Conservation (phyloP, 2,329 filamentous ascomycete species). For the Phyllosticta ampelicida region DNA sequence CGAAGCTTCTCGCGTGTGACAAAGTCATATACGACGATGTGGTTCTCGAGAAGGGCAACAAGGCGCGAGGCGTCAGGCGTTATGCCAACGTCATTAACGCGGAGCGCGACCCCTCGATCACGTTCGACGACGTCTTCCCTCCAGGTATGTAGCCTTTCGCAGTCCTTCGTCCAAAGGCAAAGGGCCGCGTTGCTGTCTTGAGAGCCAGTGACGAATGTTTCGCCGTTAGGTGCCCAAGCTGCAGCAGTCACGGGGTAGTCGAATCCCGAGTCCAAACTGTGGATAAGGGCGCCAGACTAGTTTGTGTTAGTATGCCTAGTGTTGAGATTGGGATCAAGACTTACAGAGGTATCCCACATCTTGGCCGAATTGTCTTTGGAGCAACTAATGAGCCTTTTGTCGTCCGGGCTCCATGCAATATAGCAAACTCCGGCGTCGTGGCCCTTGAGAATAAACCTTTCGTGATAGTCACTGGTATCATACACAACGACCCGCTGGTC, state of each 20-base stretch:
- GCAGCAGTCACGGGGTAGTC: slow-evolving; percentile 80
- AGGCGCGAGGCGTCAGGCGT: slow-evolving; percentile 71
- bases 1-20: slow-evolving; percentile 63
- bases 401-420: slow-evolving; percentile 85
- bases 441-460: slow-evolving; percentile 51
- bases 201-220: slow-evolving; percentile 61
- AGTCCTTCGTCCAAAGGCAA: slow-evolving; percentile 50
- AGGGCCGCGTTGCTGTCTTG: slow-evolving; percentile 28
- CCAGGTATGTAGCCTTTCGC: slow-evolving; percentile 55
- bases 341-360: slow-evolving; percentile 53
- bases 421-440: slow-evolving; percentile 71
- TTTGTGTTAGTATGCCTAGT: slow-evolving; percentile 10
- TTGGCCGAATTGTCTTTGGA: slow-evolving; percentile 59
- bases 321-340: background rate
- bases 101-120: slow-evolving; percentile 34
- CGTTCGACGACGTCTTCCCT: slow-evolving; percentile 36
- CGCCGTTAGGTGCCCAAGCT: slow-evolving; percentile 73
- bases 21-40: slow-evolving; percentile 75
- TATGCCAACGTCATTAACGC: slow-evolving; percentile 76
- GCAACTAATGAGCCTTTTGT: slow-evolving; percentile 75
- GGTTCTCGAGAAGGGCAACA: slow-evolving; percentile 62
- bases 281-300: slow-evolving; percentile 40
- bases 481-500: slow-evolving; percentile 72
- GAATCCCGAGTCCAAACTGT: slow-evolving; percentile 52
- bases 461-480: slow-evolving; percentile 59